Conservation (phyloP, 768 basidiomycete genomes). For the Thelephora ganbajun region DNA sequence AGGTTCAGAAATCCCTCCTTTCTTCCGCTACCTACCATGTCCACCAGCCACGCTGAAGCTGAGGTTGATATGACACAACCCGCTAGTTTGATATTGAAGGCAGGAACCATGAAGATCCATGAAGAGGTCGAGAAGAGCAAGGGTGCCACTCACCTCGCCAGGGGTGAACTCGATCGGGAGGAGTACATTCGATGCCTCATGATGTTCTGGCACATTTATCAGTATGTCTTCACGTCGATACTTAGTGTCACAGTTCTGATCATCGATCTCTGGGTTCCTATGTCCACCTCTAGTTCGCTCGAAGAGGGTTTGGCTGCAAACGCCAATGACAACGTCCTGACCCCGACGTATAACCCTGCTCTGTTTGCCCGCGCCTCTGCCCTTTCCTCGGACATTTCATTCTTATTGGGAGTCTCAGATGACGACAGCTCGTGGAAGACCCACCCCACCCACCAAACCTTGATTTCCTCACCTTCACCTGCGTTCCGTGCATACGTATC, state of each 20-base stretch:
- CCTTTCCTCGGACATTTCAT: slow-evolving; percentile 54
- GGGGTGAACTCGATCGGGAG: slow-evolving; percentile 41
- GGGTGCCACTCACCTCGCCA: slow-evolving; percentile 41
- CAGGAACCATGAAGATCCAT: slow-evolving; percentile 35
- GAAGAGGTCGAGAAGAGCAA: slow-evolving; percentile 40
- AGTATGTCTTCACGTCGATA: slow-evolving; percentile 27
- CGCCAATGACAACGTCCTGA: slow-evolving; percentile 44
- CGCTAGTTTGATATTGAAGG: slow-evolving; percentile 23
- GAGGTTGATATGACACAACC: slow-evolving; percentile 14
- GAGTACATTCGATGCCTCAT: slow-evolving; percentile 63
- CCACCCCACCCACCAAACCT: slow-evolving; percentile 36
- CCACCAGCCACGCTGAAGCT: no score
- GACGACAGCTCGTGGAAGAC: slow-evolving; percentile 40
- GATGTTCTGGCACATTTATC: slow-evolving; percentile 70
- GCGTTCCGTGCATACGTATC: slow-evolving; percentile 37
- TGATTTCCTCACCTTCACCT: slow-evolving; percentile 32
- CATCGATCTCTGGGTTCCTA: no score
- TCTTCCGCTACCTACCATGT: no score
- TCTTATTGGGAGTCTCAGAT: slow-evolving; percentile 30
- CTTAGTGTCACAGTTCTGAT: background rate
- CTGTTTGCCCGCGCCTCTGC: slow-evolving; percentile 47
- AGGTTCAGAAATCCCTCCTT: no score
- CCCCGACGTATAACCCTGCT: slow-evolving; percentile 58
- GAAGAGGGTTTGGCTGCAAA: slow-evolving; percentile 46
- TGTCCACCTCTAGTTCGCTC: slow-evolving; percentile 26